Conservation (phyloP, 345 rosid species). For the Citrus australasica region DNA sequence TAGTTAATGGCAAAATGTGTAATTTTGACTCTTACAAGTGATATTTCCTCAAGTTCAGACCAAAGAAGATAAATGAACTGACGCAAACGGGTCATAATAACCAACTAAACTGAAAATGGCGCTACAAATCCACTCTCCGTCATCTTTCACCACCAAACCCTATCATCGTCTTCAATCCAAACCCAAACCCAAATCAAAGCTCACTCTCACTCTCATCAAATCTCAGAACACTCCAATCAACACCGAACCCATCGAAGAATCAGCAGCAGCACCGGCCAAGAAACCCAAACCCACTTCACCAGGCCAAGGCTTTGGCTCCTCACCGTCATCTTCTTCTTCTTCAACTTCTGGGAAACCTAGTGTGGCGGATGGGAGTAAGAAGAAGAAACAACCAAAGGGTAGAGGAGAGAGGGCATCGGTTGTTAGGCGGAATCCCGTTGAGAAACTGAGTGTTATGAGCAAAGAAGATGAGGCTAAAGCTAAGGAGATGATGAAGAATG, state of each 20-base stretch:
- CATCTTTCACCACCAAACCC: conserved; percentile 19
- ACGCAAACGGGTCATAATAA: background rate
- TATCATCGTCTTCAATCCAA: conserved; percentile 23
- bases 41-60: too few species aligned
- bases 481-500: conserved; percentile 56
- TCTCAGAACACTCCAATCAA: conserved; percentile 41
- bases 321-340: conserved; percentile 22
- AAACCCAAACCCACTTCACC: conserved; percentile 49
- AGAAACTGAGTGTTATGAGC: conserved; percentile 51
- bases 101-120: conserved; percentile 62
- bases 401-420: conserved; percentile 53
- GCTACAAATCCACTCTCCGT: conserved; percentile 47
- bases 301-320: conserved; percentile 59
- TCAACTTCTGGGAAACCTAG: conserved; percentile 22
- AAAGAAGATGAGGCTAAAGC: conserved; percentile 53
- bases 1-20: too few species aligned
- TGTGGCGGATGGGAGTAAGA: conserved; percentile 10
- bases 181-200: conserved; percentile 23
- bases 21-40: too few species aligned
- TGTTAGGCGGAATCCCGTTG: conserved; percentile 60
- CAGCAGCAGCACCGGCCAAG: conserved; percentile 17
- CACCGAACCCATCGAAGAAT: conserved; percentile 36
- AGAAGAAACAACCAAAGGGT: conserved; percentile 39
- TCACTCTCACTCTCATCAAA: conserved; percentile 26
- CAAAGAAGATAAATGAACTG: background rate